phyloP scores from a whole-genome alignment of 1,284 basidiomycete species.

The Clitocybe nebularis region DNA sequence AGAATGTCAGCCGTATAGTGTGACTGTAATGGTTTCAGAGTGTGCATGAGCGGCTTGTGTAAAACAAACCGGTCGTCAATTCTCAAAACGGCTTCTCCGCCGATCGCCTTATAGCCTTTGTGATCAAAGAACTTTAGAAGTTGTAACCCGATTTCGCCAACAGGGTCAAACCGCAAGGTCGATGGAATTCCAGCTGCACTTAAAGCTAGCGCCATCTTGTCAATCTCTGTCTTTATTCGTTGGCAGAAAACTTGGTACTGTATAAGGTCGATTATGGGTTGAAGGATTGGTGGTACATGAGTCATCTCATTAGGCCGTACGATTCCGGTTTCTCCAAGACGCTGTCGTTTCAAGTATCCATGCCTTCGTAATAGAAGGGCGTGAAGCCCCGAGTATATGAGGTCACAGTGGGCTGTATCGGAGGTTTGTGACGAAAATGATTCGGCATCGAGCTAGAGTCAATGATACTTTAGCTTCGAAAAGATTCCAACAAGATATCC shows the following conservation, averaged over 20 bases:
- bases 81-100: conserved; percentile 65
- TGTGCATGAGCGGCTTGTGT: background rate
- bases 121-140: conserved; percentile 46
- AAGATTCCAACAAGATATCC: too few relatives aligned
- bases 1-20: conserved; percentile 67
- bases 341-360: conserved; percentile 43
- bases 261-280: conserved; percentile 69
- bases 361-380: conserved; percentile 66
- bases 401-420: conserved; percentile 49
- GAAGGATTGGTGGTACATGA: conserved; percentile 43
- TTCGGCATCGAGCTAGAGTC: conserved; percentile 25
- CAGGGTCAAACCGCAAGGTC: conserved; percentile 53
- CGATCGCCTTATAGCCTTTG: conserved; percentile 35
- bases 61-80: conserved; percentile 57
- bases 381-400: conserved; percentile 64
- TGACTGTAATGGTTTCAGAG: conserved; percentile 39
- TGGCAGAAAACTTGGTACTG: conserved; percentile 74
- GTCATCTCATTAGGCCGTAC: conserved; percentile 19
- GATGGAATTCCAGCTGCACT: conserved; percentile 52
- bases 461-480: too few relatives aligned
- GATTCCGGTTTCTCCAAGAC: conserved; percentile 37
- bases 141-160: conserved; percentile 63
- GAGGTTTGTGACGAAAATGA: conserved; percentile 6
- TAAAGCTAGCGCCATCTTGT: conserved; percentile 45
- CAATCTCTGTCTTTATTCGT: conserved; percentile 55